These are phyloP conservation scores for Camelina neglecta DNA, from an alignment of 345 rosid species.

Conservation along the genomic window DNA sequence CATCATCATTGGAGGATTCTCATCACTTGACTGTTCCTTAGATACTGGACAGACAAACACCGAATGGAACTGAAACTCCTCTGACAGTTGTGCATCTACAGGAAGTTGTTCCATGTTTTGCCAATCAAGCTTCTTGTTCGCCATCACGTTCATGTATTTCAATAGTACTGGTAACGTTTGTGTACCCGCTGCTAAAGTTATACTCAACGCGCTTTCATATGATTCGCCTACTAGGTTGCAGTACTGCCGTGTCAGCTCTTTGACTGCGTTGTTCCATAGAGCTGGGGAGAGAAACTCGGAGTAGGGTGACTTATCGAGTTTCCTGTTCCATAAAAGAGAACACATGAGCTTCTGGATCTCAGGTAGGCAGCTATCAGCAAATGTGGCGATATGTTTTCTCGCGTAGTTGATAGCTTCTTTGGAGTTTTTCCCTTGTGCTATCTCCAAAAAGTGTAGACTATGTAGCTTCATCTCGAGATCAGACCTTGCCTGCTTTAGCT, in stretches of 20 bases:
- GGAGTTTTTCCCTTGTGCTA: constrained; percentile 50
- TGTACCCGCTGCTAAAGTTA: constrained; percentile 66
- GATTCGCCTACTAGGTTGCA: constrained; percentile 70
- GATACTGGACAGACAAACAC: constrained; percentile 79
- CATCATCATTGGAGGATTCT: constrained; percentile 84
- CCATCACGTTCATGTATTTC: constrained; percentile 76
- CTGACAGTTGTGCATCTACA: constrained; percentile 61
- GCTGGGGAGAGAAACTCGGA: constrained; percentile 54
- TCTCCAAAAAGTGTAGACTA: constrained; percentile 65
- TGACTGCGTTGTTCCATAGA: constrained; percentile 58
- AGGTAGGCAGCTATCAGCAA: constrained; percentile 47
- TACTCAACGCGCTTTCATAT: constrained; percentile 58
- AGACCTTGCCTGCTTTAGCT: constrained; percentile 62
- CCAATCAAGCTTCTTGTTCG: constrained; percentile 70
- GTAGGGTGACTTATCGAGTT: constrained; percentile 61
- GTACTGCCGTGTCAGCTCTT: constrained; percentile 69
- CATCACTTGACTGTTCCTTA: constrained; percentile 74
- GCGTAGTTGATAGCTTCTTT: constrained; percentile 67
- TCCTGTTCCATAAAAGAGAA: constrained; percentile 65
- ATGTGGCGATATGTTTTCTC: constrained; percentile 51
- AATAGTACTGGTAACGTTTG: constrained; percentile 68
- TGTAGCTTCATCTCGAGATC: constrained; percentile 73
- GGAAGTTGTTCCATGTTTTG: constrained; percentile 73
- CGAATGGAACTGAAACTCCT: constrained; percentile 75
- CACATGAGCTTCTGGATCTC: constrained; percentile 69